These are phyloP conservation scores for Backusella australiensis DNA, from an alignment of 192 early-diverging fungal genomes.

Conservation along the genomic window DNA sequence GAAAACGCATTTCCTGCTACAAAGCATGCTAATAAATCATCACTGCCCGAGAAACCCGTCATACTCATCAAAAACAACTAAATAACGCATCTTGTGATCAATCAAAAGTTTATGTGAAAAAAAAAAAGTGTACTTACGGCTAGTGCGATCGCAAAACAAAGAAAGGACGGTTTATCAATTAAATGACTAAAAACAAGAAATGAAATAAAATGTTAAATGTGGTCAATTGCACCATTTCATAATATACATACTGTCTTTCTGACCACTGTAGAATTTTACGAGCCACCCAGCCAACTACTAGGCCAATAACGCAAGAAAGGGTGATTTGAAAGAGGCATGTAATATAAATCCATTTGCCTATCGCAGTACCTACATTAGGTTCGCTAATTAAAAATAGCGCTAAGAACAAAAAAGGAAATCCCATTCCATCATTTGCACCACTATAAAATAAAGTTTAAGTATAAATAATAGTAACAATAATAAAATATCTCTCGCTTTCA, in stretches of 20 bases:
- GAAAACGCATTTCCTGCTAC: constrained; percentile 76
- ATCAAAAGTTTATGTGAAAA: background rate
- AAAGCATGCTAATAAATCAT: constrained; percentile 78
- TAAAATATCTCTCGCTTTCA: constrained; percentile 1
- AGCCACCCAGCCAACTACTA: constrained; percentile 63
- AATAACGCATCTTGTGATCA: background rate
- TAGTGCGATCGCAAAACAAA: constrained; percentile 82
- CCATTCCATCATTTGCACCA: constrained; percentile 86
- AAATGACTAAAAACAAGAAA: constrained; percentile 47
- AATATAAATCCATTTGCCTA: constrained; percentile 76
- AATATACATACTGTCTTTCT: constrained; percentile 44
- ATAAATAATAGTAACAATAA: background rate
- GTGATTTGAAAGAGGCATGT: constrained; percentile 78
- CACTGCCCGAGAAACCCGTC: constrained; percentile 66
- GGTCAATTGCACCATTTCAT: background rate
- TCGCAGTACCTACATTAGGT: constrained; percentile 50
- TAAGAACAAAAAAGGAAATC: constrained; percentile 80
- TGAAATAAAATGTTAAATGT: background rate
- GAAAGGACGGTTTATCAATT: constrained; percentile 87
- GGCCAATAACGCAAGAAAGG: constrained; percentile 71
- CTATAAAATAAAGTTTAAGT: constrained; percentile 37
- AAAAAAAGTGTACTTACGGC: constrained; percentile 43
- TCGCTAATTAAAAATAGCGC: constrained; percentile 67
- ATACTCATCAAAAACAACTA: constrained; percentile 62
- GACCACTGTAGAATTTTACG: constrained; percentile 66